Base-by-base conservation (phyloP, 2,329 filamentous ascomycete species). In the Neurospora sp. region DNA sequence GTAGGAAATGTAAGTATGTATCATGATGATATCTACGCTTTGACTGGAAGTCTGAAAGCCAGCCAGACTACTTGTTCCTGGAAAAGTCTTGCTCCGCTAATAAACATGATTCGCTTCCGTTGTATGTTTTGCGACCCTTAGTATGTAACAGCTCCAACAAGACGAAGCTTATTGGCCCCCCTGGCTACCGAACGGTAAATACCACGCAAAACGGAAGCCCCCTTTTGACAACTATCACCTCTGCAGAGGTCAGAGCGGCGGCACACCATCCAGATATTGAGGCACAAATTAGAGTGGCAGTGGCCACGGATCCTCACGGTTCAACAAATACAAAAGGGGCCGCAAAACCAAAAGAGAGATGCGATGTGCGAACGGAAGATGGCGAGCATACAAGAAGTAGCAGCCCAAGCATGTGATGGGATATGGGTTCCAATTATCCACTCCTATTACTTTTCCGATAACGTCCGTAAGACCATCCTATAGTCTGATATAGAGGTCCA, bases 401-500 rank as follows among this genome's bases (percentile, higher is more conserved):
- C 11, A 28, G 23, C 6, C 15, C 28, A 2, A 8, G 15, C 33
- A 17, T 8, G 5, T 8, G 52, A 36, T 17, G 28, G 13, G 52
- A 62, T 62, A 36, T 33, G 8, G 52, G 28, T 33, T 62, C 28
- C 7, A 17, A 62, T 62, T n/a, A 62, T 28, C 52, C 52, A 33
- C 28, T 36, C 7, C 52, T 17, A 33, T 62, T 62, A 10, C 23
- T 13, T 10, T 15, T 15, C 28, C 13, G 15, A 8, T 17, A 33
- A 33, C 15, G 13, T 62, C 28, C 6, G 4, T 33, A 33, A 9
- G 7, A n/a, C n/a, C 6, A 39, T 17, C 11, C 83, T 76, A 96
- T 73, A 97, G 82, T 73, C 92, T 85, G 68, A 98, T 89, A 76
- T 94, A 90, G 38, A 98, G 87, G 80, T 97, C 93, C 80, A 99